Evolutionary conservation across 441 rosid genomes (phyloP).

Genomic region (Erysimum cheiri): DNA sequence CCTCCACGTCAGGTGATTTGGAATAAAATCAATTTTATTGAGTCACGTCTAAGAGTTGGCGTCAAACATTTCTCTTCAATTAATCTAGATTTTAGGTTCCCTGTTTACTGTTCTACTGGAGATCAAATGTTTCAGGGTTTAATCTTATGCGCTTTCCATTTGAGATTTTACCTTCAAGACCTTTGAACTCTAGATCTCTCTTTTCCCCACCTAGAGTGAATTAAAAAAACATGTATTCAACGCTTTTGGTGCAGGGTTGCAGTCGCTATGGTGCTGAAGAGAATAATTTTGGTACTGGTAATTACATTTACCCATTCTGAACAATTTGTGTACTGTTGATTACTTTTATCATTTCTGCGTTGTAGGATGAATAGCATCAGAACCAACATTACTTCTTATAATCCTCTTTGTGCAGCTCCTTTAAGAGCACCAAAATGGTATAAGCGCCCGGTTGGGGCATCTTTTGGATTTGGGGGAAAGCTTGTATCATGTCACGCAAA

Average conservation of each 20-base stretch:
- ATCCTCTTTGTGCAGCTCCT: constrained; percentile 53
- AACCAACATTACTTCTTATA: constrained; percentile 15
- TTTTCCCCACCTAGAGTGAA: constrained; percentile 19
- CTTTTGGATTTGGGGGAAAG: constrained; percentile 99
- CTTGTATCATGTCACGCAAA: constrained; percentile 79
- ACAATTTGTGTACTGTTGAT: neutral
- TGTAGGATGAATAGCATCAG: constrained; percentile 25
- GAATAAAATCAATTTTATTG: neutral
- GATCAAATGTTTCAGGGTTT: constrained; percentile 23
- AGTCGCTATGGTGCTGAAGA: constrained; percentile 69
- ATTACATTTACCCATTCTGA: constrained; percentile 19
- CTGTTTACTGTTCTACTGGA: constrained; percentile 18
- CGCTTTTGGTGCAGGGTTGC: constrained; percentile 74
- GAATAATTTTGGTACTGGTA: constrained; percentile 73
- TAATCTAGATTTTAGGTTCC: constrained; percentile 12
- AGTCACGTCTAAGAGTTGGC: neutral
- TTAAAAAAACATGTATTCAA: constrained; percentile 27
- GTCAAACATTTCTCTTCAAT: neutral
- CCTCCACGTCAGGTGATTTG: neutral
- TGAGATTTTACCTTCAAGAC: constrained; percentile 20
- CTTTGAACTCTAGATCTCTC: constrained; percentile 24
- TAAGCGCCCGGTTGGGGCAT: constrained; percentile 90
- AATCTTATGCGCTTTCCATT: constrained; percentile 16
- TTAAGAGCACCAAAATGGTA: constrained; percentile 98
- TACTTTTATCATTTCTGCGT: constrained; percentile 15